Percentiles rank a stretch among this genome's conserved stretches.
These are phyloP conservation scores for Hypoxylon sp. DNA, from an alignment of 2,329 filamentous ascomycete genomes.

Conservation along the genomic window DNA sequence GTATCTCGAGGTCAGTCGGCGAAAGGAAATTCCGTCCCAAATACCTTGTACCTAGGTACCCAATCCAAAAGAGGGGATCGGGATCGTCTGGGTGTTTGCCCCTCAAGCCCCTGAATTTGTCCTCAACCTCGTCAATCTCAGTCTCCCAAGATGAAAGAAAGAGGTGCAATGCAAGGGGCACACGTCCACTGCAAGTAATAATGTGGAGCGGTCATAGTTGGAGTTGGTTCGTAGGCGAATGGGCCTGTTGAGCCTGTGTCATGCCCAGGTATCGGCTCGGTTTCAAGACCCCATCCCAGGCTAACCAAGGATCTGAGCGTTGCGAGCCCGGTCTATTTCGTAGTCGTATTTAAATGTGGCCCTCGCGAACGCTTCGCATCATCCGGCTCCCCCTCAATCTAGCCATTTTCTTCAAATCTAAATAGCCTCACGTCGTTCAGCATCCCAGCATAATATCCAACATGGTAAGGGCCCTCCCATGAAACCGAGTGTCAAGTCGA, in stretches of 20 bases:
- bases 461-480: slow-evolving; percentile 17
- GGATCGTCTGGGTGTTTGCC: too few species aligned
- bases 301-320: slow-evolving; percentile 15
- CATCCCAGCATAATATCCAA: not conserved
- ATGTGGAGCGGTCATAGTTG: slow-evolving; percentile 6
- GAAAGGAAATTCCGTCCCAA: too few species aligned
- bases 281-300: slow-evolving; percentile 33
- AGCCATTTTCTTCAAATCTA: not conserved
- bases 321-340: not conserved
- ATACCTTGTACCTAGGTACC: too few species aligned
- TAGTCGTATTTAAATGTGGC: not conserved
- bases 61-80: too few species aligned
- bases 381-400: slow-evolving; percentile 3
- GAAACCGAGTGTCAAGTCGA: not conserved
- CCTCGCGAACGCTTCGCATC: not conserved
- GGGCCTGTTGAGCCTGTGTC: too few species aligned
- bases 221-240: slow-evolving; percentile 5
- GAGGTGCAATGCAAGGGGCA: not conserved
- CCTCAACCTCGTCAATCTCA: too few species aligned
- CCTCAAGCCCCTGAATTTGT: too few species aligned
- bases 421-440: not conserved
- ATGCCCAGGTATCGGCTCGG: slow-evolving; percentile 26
- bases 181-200: not conserved
- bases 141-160: too few species aligned
- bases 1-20: too few species aligned